phyloP scores from a whole-genome alignment of 305 asterid genomes.

The Solanum hybrid region DNA sequence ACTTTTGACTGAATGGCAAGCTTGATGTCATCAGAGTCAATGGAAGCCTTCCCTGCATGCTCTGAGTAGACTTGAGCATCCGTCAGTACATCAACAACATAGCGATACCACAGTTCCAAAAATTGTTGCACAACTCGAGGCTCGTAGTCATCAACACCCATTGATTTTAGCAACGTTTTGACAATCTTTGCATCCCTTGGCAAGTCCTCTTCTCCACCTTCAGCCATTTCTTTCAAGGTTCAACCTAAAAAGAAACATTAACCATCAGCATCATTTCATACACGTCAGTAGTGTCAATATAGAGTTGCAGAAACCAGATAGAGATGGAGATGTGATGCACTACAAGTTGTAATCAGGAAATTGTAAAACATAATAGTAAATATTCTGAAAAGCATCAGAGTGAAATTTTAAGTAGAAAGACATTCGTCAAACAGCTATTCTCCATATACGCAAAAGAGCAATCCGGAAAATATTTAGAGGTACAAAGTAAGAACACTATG shows the following conservation, averaged over 20 bases:
- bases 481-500: background rate
- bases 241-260: background rate
- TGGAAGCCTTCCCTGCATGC: slow-evolving; percentile 59
- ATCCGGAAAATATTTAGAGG: background rate
- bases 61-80: slow-evolving; percentile 88
- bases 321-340: background rate
- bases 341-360: background rate
- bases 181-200: slow-evolving; percentile 90
- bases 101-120: slow-evolving; percentile 74
- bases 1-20: slow-evolving; percentile 82
- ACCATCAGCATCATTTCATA: background rate
- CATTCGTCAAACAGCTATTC: background rate
- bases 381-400: background rate
- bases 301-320: background rate
- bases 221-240: slow-evolving; percentile 38
- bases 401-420: background rate
- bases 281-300: background rate
- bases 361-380: background rate
- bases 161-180: slow-evolving; percentile 67
- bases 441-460: background rate
- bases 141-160: slow-evolving; percentile 84
- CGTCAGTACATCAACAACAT: slow-evolving; percentile 65
- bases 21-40: slow-evolving; percentile 82
- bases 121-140: slow-evolving; percentile 83
- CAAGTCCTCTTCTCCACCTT: slow-evolving; percentile 62